phyloP scores from a whole-genome alignment of 2,329 filamentous ascomycete species.

The Harringtonia aguacate region DNA sequence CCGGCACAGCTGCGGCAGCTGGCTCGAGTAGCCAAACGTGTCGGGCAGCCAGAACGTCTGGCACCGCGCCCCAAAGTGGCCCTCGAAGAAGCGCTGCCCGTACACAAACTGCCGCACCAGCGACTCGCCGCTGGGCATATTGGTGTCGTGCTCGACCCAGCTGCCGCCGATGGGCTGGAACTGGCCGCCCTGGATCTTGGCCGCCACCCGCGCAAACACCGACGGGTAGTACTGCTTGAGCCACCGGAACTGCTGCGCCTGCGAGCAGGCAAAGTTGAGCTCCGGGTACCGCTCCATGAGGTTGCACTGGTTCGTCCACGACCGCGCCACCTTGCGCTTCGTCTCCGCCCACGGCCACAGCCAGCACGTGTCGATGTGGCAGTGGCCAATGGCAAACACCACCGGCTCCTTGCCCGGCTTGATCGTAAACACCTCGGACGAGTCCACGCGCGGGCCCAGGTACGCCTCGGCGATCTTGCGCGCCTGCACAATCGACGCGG shows the following conservation, averaged over 20 bases:
- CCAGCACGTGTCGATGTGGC: conserved; percentile 98
- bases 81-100: conserved; percentile 90
- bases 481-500: conserved; percentile 67
- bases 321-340: conserved; percentile 88
- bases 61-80: conserved; percentile 79
- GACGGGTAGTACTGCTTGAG: conserved; percentile 80
- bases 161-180: conserved; percentile 96
- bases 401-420: conserved; percentile 61
- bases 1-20: conserved; percentile 87
- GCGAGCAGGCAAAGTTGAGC: conserved; percentile 82
- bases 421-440: conserved; percentile 70
- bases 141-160: conserved; percentile 99
- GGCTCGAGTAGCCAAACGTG: conserved; percentile 93
- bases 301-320: conserved; percentile 94
- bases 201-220: conserved; percentile 82
- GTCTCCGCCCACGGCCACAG: conserved; percentile 98
- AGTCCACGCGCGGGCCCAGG: conserved; percentile 71
- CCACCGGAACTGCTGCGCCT: conserved; percentile 98
- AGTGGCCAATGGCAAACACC: conserved; percentile 86
- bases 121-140: conserved; percentile 91
- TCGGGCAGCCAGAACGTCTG: conserved; percentile 96
- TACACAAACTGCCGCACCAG: conserved; percentile 91
- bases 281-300: conserved; percentile 93
- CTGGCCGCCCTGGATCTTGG: conserved; percentile 77
- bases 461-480: conserved; percentile 78